Percentiles rank a stretch among this genome's conserved stretches.
Evolutionary conservation across 192 early-diverging fungal species (phyloP).

Genomic region (Coemansia reversa): DNA sequence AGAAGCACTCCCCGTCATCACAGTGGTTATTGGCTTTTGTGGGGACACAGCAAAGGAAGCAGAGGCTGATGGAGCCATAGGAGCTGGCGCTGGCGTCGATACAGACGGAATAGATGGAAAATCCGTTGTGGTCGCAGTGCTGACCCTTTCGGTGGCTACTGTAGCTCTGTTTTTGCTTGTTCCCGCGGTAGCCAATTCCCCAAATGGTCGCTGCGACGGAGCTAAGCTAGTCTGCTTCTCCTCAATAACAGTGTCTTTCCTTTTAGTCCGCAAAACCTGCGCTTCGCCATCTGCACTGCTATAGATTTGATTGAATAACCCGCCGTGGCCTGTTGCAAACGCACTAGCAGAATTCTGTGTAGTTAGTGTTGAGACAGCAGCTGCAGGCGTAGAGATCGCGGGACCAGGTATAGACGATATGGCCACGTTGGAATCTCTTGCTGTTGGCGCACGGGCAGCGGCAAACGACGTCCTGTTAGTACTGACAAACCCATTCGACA

Average conservation of each 20-base stretch:
- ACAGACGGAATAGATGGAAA: not conserved
- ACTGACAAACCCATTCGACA: no score
- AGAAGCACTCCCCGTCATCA: not conserved
- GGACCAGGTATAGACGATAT: no score
- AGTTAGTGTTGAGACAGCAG: not conserved
- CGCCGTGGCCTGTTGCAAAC: conserved; percentile 23
- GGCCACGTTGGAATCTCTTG: no score
- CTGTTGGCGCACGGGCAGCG: no score
- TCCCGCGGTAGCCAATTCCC: no score
- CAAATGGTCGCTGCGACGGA: no score
- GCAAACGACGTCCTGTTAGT: no score
- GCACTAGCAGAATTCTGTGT: conserved; percentile 14
- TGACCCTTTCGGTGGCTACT: not conserved
- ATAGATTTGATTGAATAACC: conserved; percentile 3
- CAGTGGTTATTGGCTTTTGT: not conserved
- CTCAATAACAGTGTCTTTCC: not conserved
- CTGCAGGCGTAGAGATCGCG: not conserved
- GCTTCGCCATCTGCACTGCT: not conserved
- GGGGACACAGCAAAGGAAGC: not conserved
- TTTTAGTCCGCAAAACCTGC: not conserved
- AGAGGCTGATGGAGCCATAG: not conserved
- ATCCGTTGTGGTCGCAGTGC: not conserved
- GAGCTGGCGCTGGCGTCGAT: not conserved
- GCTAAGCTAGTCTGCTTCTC: no score
- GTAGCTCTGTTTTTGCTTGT: no score